phyloP scores from a whole-genome alignment of 1,284 basidiomycete species.

The Apiotrichum gamsii region DNA sequence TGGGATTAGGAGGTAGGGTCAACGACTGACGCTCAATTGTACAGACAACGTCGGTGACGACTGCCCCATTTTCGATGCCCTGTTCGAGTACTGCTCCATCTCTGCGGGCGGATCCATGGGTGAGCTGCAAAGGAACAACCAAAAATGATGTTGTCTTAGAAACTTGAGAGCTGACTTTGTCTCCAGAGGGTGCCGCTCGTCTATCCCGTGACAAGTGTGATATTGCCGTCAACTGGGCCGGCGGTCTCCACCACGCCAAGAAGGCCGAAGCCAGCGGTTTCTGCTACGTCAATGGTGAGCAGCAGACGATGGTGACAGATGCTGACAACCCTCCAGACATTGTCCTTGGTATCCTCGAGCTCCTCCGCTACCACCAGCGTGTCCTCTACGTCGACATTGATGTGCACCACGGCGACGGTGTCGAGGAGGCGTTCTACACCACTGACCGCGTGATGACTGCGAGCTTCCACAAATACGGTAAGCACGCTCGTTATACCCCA shows the following conservation, averaged over 20 bases:
- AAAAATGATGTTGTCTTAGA: neutral
- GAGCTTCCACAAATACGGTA: conserved; percentile 96
- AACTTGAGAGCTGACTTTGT: neutral
- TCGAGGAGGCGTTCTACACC: conserved; percentile 98
- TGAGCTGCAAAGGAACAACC: conserved; percentile 37
- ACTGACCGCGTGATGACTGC: conserved; percentile 98
- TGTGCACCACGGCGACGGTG: conserved; percentile 97
- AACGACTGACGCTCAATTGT: conserved; percentile 3
- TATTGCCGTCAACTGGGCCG: conserved; percentile 98
- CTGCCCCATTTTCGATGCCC: conserved; percentile 94
- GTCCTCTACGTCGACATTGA: conserved; percentile 99
- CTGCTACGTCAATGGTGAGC: conserved; percentile 91
- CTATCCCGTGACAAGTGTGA: conserved; percentile 96
- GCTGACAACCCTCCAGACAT: conserved; percentile 56
- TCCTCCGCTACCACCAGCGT: conserved; percentile 85
- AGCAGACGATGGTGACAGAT: neutral
- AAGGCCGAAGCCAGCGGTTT: conserved; percentile 98
- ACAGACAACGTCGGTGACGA: conserved; percentile 86
- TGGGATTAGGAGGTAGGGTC: too few species aligned
- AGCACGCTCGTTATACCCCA: too few species aligned
- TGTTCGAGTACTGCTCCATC: conserved; percentile 98
- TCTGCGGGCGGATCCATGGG: conserved; percentile 99
- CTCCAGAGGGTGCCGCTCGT: conserved; percentile 77
- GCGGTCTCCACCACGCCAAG: conserved; percentile 95
- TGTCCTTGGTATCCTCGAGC: conserved; percentile 91